Evolutionary conservation across 2,329 filamentous ascomycete species (phyloP), one percentile per base, ranked within the genome.

Genomic region (Parascedosporium putredinis): DNA sequence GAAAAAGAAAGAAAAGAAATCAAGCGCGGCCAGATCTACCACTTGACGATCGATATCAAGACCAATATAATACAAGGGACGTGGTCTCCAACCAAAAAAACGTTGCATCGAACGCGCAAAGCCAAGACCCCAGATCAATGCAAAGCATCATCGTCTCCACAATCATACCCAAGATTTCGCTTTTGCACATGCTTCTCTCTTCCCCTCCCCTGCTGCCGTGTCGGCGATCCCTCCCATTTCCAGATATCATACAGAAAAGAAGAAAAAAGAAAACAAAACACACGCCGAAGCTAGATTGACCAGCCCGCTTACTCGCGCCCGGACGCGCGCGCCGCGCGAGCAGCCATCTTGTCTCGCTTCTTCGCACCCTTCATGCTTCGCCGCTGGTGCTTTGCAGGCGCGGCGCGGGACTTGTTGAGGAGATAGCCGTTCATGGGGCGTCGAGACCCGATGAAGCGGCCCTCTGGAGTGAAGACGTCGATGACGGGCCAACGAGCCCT

Each of bases 381-480:
- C 56, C 83, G 73, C n/a, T 71, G 65, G 12, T 67, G 69, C 20
- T 38, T 44, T 16, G 31, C 48, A 10, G 48, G 48, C 40, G 34
- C 36, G 10, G 25, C 12, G 16, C 45, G 47, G 24, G 78, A 77
- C 61, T 79, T 79, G 55, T 76, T 76, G 48, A 83, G 63, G 52
- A 83, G 52, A 77, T 82, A 89, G 5, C 80, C 86, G 57, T 84
- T 81, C 72, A 94, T 81, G 1, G 86, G 84, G 55, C 62, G 64
- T 31, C 88, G 73, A 8, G 70, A 67, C 1, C 75, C 83, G 25
- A 97, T 72, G 57, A 86, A 93, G 58, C 80, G 82, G n/a, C 93
- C 93, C 51, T 88, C 76, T 0, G 93, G 93, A 24, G 78, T 86
- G 59, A 85, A 96, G 0, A 97, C 80, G 56, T 97, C 90, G 5